Base-by-base conservation (phyloP, 108 stramenopile genomes). In the Schizochytrium sp. region DNA sequence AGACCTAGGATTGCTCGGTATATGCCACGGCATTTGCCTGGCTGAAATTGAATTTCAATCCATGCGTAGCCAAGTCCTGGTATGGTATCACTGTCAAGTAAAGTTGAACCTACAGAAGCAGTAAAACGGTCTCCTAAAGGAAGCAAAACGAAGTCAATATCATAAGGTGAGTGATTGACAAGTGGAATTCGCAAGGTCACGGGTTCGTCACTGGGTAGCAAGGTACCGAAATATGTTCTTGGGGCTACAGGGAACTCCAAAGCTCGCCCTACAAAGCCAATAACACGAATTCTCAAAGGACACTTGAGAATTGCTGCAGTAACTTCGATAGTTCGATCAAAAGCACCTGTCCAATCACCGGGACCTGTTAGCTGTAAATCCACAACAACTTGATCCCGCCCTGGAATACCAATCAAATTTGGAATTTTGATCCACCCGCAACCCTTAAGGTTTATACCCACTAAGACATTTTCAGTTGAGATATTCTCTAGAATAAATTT, bases 141-240 rank as follows among this genome's bases (percentile, higher is more conserved):
- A 10, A 83, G 13, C 28, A 83, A 53, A 2, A 83, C 0, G 3
- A 83, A 55, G 0, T 49, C 12, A n/a, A 83, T 7, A n/a, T 55
- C 53, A 40, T 83, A 83, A 10, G 47, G 76, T 7, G 76, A 83
- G 53, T 83, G 76, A 42, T 83, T 83, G 17, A 83, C 50, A 5
- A 83, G 12, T 53, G 76, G 76, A 56, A 83, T n/a, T 15, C 50
- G n/a, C 15, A 83, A n/a, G 1, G 76, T 83, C 50, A 55, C 53
- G 17, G 76, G 53, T 28, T 83, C 47, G 1, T 7, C 64, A 44
- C 28, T 28, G 0, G 53, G 76, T 8, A 5, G 28, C 15, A 50
- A 10, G 50, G 55, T 42, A 42, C 76, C 76, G 53, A 83, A 83
- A 55, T 38, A 55, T 5, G 5, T 83, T 47, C 53, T 47, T 7